Evolutionary conservation across 345 rosid genomes (phyloP).

Genomic region (Lumnitzera racemosa): DNA sequence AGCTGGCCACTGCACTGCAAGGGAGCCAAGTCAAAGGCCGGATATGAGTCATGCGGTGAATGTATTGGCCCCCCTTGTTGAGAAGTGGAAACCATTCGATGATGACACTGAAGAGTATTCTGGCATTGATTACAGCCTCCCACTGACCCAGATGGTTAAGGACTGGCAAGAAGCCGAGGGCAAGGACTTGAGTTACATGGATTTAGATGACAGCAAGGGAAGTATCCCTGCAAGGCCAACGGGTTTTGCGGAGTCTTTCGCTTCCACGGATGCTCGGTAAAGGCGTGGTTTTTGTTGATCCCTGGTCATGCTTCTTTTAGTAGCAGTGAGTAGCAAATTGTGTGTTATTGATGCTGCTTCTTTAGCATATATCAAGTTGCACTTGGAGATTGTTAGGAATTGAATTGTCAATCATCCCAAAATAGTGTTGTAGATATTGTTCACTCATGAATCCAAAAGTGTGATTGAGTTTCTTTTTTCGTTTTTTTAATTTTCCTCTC

Average conservation of each 20-base stretch:
- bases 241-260: slow-evolving; percentile 72
- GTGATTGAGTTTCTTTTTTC: not conserved
- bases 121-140: slow-evolving; percentile 73
- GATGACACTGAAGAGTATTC: slow-evolving; percentile 52
- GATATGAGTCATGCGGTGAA: slow-evolving; percentile 76
- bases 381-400: slow-evolving; percentile 8
- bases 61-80: slow-evolving; percentile 57
- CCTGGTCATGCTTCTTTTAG: slow-evolving; percentile 1
- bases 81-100: slow-evolving; percentile 60
- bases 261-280: slow-evolving; percentile 66
- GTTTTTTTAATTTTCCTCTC: too few relatives aligned
- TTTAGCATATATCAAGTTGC: slow-evolving; percentile 2
- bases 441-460: slow-evolving; percentile 8
- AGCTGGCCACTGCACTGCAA: slow-evolving; percentile 74
- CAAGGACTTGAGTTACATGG: slow-evolving; percentile 46
- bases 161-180: slow-evolving; percentile 81
- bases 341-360: too few relatives aligned
- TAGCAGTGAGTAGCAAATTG: too few relatives aligned
- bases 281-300: not conserved
- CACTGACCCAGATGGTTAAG: slow-evolving; percentile 72
- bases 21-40: slow-evolving; percentile 66
- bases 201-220: slow-evolving; percentile 56
- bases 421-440: slow-evolving; percentile 31
- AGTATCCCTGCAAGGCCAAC: slow-evolving; percentile 67
- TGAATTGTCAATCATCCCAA: slow-evolving; percentile 4